phyloP scores from a whole-genome alignment of 164 flowering plant species.

The Chloranthus sessilifolius region DNA sequence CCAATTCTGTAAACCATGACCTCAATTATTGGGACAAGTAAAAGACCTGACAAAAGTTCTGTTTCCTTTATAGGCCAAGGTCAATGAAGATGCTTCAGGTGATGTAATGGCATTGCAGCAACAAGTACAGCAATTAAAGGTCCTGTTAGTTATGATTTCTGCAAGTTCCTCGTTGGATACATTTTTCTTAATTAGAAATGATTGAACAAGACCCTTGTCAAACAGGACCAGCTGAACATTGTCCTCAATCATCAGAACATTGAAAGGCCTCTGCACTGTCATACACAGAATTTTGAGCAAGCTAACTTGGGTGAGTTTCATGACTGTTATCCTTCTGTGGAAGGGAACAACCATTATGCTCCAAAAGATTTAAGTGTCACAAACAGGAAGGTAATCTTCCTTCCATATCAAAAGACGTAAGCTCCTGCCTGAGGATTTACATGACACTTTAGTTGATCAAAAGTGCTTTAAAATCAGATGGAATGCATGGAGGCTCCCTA shows the following conservation, averaged over 20 bases:
- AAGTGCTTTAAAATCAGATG: slow-evolving; percentile 28
- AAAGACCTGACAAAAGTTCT: no score
- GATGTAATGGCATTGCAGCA: slow-evolving; percentile 63
- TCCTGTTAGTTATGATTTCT: slow-evolving; percentile 11
- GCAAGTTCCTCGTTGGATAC: background rate
- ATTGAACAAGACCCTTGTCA: slow-evolving; percentile 8
- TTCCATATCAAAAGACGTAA: slow-evolving; percentile 1
- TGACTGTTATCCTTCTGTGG: slow-evolving; percentile 16
- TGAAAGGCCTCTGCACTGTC: slow-evolving; percentile 22
- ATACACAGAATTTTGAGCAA: slow-evolving; percentile 23
- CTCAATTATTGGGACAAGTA: no score
- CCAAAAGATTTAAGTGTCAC: slow-evolving; percentile 6
- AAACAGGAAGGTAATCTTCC: slow-evolving; percentile 36
- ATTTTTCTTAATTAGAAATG: slow-evolving; percentile 4
- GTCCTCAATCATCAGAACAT: slow-evolving; percentile 43
- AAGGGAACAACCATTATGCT: slow-evolving; percentile 14
- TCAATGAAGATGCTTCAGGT: slow-evolving; percentile 90
- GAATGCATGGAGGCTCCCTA: slow-evolving; percentile 37
- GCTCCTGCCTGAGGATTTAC: background rate
- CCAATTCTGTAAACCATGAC: no score
- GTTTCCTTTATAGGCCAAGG: slow-evolving; percentile 93
- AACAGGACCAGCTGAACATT: slow-evolving; percentile 68
- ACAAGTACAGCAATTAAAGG: slow-evolving; percentile 77
- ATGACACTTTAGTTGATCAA: background rate
- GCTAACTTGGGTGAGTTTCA: slow-evolving; percentile 14